These are phyloP conservation scores for Didymella exigua DNA, from an alignment of 2,329 filamentous ascomycete species.

Conservation along the genomic window DNA sequence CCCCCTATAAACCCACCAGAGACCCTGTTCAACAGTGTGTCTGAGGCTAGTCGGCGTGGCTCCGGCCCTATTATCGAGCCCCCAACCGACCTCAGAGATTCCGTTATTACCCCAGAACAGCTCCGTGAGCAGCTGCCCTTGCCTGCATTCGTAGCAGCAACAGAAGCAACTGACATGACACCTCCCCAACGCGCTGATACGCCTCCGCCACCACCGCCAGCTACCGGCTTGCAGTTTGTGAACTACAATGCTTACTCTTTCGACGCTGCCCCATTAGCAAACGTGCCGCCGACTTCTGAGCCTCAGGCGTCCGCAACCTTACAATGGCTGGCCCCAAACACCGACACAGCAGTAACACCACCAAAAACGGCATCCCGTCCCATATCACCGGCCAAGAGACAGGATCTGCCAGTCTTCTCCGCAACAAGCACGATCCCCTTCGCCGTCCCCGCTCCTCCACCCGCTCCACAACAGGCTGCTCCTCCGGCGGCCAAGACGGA, in stretches of 20 bases:
- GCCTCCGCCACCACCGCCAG: constrained; percentile 46
- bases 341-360: constrained; percentile 18
- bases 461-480: not conserved
- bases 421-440: constrained; percentile 48
- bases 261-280: constrained; percentile 8
- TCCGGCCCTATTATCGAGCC: constrained; percentile 31
- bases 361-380: constrained; percentile 17
- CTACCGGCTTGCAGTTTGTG: constrained; percentile 40
- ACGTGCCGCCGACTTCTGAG: constrained; percentile 5
- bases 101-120: constrained; percentile 43
- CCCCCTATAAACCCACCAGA: not conserved
- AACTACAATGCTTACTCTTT: constrained; percentile 37
- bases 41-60: constrained; percentile 22
- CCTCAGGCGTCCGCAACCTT: constrained; percentile 26
- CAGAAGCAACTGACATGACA: constrained; percentile 25
- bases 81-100: constrained; percentile 38
- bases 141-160: constrained; percentile 36
- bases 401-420: constrained; percentile 57
- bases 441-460: constrained; percentile 18
- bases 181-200: constrained; percentile 46
- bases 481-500: constrained; percentile 10
- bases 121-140: constrained; percentile 45
- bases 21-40: not conserved
- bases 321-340: constrained; percentile 44
- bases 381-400: constrained; percentile 42